Evolutionary conservation across 2,329 filamentous ascomycete genomes (phyloP).

Genomic region (Bretziella fagacearum): DNA sequence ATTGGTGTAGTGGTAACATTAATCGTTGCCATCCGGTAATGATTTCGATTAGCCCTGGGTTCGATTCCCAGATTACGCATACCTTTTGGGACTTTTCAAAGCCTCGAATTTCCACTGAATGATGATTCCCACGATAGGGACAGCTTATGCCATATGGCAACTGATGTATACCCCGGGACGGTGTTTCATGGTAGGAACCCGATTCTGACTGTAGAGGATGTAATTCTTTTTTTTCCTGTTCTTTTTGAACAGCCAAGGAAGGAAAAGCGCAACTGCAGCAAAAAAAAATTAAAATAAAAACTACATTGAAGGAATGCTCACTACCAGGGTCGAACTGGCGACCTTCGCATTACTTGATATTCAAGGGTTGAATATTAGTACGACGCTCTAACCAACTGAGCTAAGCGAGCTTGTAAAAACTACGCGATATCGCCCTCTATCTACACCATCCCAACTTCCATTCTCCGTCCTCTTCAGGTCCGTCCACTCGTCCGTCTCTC

Average conservation of each 20-base stretch:
- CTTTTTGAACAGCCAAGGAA: not conserved
- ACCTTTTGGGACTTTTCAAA: not conserved
- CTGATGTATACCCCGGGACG: conserved; percentile 13
- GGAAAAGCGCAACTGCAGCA: not conserved
- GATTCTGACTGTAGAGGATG: conserved; percentile 10
- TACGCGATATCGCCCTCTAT: not conserved
- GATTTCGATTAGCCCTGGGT: conserved; percentile 15
- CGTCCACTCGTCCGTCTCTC: not conserved
- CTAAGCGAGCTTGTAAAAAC: conserved; percentile 9
- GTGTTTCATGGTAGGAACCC: conserved; percentile 13
- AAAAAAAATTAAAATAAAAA: not conserved
- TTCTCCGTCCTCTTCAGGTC: not conserved
- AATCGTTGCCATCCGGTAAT: conserved; percentile 14
- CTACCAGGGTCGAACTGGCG: conserved; percentile 13
- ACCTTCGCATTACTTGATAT: conserved; percentile 13
- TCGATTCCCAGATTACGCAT: conserved; percentile 15
- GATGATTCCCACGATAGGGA: conserved; percentile 15
- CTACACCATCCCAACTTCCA: not conserved
- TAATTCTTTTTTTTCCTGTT: conserved; percentile 1
- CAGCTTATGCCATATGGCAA: conserved; percentile 13
- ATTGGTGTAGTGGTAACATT: conserved; percentile 15
- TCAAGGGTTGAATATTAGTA: conserved; percentile 7
- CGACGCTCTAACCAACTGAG: conserved; percentile 12
- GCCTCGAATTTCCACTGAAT: not conserved
- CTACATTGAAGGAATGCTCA: conserved; percentile 4